Base-by-base conservation (phyloP, 768 basidiomycete species). In the Udeniomyces megalosporus region DNA sequence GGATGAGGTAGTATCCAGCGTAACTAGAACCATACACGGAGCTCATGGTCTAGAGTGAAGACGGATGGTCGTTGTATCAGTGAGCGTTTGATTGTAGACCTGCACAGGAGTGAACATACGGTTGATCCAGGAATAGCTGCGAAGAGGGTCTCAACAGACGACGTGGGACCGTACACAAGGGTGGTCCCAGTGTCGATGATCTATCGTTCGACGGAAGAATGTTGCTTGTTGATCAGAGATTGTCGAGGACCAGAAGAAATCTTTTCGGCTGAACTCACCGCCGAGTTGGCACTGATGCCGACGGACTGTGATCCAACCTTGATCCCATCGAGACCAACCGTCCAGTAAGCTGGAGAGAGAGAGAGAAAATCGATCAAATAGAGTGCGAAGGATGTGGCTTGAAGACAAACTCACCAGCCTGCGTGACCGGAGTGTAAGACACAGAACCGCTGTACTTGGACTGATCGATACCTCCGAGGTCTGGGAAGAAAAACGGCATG, bases 121-220 rank as follows among this genome's bases (percentile, higher is more conserved):
- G n/a, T n/a, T n/a, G 58, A 47, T 12, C 46, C 45, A 10, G 58
- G 26, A n/a, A 58, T 28, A 24, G 20, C n/a, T 15, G 20, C 44
- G 29, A 32, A 58, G 3, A 58, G 26, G 29, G 44, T 26, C 24
- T 44, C 57, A 12, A 48, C 56, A 17, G 56, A 31, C 32, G 26
- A 4, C 10, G 34, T 57, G n/a, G 55, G 55, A 29, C 34, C 34
- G 46, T 58, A 58, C n/a, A 48, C 58, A 28, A 58, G 48, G 17
- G 58, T 58, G 29, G 58, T 58, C 11, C 58, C 58, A 12, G 58
- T 48, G 58, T 58, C 58, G 58, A 58, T 58, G 29, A 58, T 49
- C n/a, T 45, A 45, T 8, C 50, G 24, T 4, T 4, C 4, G 14
- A 4, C 14, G 47, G 47, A 4, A 48, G 4, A 4, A 15, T 14